phyloP scores from a whole-genome alignment of 129 eudicot species.

The Escallonia herrerae region DNA sequence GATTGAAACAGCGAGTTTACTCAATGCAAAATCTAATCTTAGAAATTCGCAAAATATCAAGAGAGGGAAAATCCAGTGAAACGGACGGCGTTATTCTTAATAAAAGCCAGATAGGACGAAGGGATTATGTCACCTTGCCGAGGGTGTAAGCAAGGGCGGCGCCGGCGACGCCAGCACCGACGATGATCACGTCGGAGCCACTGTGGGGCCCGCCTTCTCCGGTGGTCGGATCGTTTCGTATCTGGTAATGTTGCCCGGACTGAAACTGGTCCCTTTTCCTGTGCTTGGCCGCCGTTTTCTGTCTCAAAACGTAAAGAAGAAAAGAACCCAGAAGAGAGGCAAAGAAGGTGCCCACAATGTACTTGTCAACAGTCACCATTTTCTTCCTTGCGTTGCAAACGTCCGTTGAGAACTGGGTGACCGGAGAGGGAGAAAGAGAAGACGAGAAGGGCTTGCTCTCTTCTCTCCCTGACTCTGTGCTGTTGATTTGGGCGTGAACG shows the following conservation, averaged over 20 bases:
- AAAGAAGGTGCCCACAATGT: conserved; percentile 40
- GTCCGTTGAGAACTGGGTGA: neutral
- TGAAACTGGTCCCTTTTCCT: conserved; percentile 4
- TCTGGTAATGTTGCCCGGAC: neutral
- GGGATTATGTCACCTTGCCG: conserved; percentile 36
- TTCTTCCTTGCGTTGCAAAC: neutral
- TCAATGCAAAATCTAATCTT: no score
- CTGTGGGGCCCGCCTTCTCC: conserved; percentile 8
- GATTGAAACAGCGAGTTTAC: no score
- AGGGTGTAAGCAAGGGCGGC: conserved; percentile 65
- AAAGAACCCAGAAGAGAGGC: conserved; percentile 37
- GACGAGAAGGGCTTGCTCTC: neutral
- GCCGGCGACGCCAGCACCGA: conserved; percentile 71
- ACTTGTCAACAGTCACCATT: conserved; percentile 25
- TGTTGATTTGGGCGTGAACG: neutral
- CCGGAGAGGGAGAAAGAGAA: conserved; percentile 1
- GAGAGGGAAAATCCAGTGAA: neutral
- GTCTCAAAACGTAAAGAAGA: conserved; percentile 28
- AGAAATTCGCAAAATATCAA: neutral
- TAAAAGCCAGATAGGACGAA: neutral
- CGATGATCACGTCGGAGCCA: conserved; percentile 36
- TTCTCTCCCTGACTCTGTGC: neutral
- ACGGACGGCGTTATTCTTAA: no score
- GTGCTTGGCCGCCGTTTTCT: conserved; percentile 1
- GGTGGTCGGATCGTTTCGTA: conserved; percentile 12